A percentile compares a stretch with the other conserved stretches of the same genome.
These are phyloP conservation scores for Circinella minor DNA, from an alignment of 371 early-diverging fungal species.

Conservation along the genomic window DNA sequence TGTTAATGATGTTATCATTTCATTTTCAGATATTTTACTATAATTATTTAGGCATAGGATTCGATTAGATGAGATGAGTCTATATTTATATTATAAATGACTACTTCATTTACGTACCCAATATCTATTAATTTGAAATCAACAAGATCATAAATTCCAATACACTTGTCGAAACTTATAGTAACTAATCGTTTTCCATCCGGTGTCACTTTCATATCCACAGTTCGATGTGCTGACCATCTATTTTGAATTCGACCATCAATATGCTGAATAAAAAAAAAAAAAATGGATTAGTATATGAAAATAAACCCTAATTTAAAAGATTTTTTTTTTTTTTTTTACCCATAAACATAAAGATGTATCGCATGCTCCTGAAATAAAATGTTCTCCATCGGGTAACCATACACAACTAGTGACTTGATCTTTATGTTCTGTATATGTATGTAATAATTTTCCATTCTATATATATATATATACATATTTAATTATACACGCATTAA, in stretches of 20 bases:
- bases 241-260: conserved; percentile 67
- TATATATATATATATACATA: conserved; percentile 26
- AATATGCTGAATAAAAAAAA: conserved; percentile 35
- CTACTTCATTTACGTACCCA: conserved; percentile 42
- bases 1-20: conserved; percentile 78
- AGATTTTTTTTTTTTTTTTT: neutral
- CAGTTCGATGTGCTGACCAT: conserved; percentile 77
- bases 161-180: conserved; percentile 69
- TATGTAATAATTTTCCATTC: conserved; percentile 59
- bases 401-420: conserved; percentile 84
- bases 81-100: too few relatives aligned
- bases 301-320: too few relatives aligned
- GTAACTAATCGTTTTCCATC: conserved; percentile 81
- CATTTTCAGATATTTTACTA: conserved; percentile 69
- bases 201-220: conserved; percentile 79
- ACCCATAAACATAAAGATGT: conserved; percentile 80
- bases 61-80: neutral
- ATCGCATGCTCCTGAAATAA: conserved; percentile 84
- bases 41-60: too few relatives aligned
- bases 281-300: too few relatives aligned
- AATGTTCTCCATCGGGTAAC: conserved; percentile 75
- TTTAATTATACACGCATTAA: too few relatives aligned
- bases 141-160: conserved; percentile 75
- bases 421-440: conserved; percentile 68
- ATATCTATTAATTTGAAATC: conserved; percentile 54